phyloP scores from a whole-genome alignment of 2,329 filamentous ascomycete species.

The Trichoderma sp. region DNA sequence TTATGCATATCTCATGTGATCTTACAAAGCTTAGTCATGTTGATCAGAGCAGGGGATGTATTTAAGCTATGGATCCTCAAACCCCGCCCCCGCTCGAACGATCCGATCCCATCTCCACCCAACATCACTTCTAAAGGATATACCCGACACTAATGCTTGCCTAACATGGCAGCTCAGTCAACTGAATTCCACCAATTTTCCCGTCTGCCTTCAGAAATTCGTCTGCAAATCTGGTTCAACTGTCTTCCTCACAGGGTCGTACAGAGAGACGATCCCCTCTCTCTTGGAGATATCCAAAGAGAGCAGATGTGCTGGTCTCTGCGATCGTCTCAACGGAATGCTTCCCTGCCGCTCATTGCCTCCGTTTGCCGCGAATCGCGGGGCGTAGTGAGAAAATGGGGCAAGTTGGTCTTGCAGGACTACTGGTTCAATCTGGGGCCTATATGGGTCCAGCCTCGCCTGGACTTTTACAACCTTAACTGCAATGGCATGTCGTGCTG shows the following conservation, averaged over 20 bases:
- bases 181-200: neutral
- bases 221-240: neutral
- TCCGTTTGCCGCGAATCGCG: neutral
- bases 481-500: neutral
- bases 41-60: neutral
- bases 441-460: neutral
- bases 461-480: neutral
- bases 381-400: neutral
- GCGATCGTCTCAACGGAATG: neutral
- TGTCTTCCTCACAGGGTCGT: neutral
- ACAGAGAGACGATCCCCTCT: neutral
- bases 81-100: neutral
- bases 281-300: neutral
- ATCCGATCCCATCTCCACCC: neutral
- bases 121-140: neutral
- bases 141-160: neutral
- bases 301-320: neutral
- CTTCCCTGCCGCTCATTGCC: neutral
- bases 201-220: neutral
- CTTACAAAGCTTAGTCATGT: neutral
- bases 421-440: neutral
- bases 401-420: neutral
- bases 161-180: neutral
- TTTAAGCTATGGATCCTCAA: neutral
- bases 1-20: neutral